Evolutionary conservation across 2,329 filamentous ascomycete species (phyloP).

Genomic region (Thermothelomyces thermophilus): DNA sequence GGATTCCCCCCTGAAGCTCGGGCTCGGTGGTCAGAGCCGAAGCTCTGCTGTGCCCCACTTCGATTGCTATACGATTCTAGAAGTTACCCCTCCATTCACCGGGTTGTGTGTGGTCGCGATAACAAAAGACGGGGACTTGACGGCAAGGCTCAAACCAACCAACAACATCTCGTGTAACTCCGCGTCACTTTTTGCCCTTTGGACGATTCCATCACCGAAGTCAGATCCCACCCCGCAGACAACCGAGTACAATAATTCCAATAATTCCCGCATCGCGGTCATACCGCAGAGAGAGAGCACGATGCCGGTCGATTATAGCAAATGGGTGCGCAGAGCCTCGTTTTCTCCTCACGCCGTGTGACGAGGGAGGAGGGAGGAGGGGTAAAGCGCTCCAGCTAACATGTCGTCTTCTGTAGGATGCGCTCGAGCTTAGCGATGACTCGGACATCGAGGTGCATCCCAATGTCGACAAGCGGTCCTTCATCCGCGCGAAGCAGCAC

Average conservation of each 20-base stretch:
- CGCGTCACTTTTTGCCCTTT: not conserved
- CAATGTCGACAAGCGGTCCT: conserved; percentile 96
- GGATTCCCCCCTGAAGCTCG: not conserved
- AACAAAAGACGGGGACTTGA: not conserved
- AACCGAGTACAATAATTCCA: not conserved
- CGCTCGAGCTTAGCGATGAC: conserved; percentile 94
- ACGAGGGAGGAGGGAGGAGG: too few relatives aligned
- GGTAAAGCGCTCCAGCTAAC: not conserved
- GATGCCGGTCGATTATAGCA: conserved; percentile 53
- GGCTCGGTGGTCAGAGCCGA: not conserved
- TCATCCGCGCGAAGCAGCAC: conserved; percentile 95
- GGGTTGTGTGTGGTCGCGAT: not conserved
- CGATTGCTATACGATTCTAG: conserved; percentile 11
- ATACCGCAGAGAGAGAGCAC: conserved; percentile 18
- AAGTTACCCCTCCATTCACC: conserved; percentile 23
- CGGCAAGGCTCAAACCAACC: not conserved
- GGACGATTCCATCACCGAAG: not conserved
- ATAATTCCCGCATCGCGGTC: not conserved
- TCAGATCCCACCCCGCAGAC: not conserved
- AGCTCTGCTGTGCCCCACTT: conserved; percentile 18
- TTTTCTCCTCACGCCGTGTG: too few relatives aligned
- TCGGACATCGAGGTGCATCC: conserved; percentile 97
- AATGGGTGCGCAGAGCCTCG: conserved; percentile 50
- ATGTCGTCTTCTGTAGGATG: conserved; percentile 59
- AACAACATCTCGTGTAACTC: not conserved